Percentiles rank a stretch among this genome's conserved stretches.
These are phyloP conservation scores for Cokeromyces recurvatus DNA, from an alignment of 371 early-diverging fungal species.

Conservation along the genomic window DNA sequence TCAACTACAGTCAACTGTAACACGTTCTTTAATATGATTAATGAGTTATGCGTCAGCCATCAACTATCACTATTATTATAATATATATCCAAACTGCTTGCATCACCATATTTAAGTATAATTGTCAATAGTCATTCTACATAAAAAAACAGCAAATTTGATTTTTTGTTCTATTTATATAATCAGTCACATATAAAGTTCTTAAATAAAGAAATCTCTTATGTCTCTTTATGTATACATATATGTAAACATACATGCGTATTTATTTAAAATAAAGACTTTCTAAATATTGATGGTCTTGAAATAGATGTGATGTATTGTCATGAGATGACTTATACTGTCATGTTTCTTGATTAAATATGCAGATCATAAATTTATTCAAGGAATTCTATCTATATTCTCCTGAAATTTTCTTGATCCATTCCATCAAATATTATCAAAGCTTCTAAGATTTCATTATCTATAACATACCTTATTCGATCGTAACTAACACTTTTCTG, in stretches of 20 bases:
- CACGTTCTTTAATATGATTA: conserved; percentile 8
- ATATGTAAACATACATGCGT: neutral
- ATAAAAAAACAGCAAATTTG: conserved; percentile 4
- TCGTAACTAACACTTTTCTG: no score
- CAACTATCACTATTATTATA: conserved; percentile 8
- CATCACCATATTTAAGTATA: no score
- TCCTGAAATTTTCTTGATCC: no score
- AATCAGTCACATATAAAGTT: neutral
- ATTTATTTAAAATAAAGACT: neutral
- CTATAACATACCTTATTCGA: no score
- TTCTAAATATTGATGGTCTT: neutral
- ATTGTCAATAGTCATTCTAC: conserved; percentile 4
- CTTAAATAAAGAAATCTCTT: neutral
- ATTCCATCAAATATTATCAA: no score
- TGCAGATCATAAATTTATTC: no score
- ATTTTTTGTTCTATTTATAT: neutral
- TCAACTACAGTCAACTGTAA: conserved; percentile 12
- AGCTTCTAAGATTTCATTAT: no score
- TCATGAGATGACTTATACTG: no score
- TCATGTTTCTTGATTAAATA: no score
- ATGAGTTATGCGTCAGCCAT: conserved; percentile 5
- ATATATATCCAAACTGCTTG: conserved; percentile 3
- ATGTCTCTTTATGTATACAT: neutral
- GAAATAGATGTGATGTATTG: no score
- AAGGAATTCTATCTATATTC: no score